Base-by-base conservation (phyloP, 1,284 basidiomycete species). In the Ustilago lituana region DNA sequence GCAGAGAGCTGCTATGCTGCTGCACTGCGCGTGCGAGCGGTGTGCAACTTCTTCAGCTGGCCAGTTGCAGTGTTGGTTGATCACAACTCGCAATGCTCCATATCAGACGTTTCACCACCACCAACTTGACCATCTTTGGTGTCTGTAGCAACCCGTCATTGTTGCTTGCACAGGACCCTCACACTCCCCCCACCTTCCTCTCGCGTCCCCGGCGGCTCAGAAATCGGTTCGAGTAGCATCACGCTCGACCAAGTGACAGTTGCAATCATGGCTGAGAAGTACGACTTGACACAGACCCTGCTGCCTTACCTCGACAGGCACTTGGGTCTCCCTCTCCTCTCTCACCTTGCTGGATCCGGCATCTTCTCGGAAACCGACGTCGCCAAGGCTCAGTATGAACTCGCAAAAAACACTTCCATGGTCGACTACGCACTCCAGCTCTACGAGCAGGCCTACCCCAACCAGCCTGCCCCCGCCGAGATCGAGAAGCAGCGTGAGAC, bases 281-380 rank as follows among this genome's bases (percentile, higher is more conserved):
- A 91, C 85, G 94, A 92, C 66, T 88, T 97, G 61, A 93, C 82
- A 26, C 60, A 72, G 52, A 78, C 73, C 58, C 60, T 83, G 20
- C 70, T 98, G 68, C 90, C 93, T 10, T 91, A 93, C 85, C 87
- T 96, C 71, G 95, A 98, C 84, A 89, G 94, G 57, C 95, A 98
- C 86, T 87, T 98, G 43, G 90, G 91, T 41, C 90, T 97, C 76
- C 93, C 95, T 41, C 86, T 97, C 19, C 90, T 98, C 66, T 89
- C 90, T 27, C 93, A 96, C 84, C 89, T 98, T 52, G 66, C 59
- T 53, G 52, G 29, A 88, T 91, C 76, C 87, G 86, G 61, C 35
- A 84, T 90, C 36, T 94, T 93, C 82, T 86, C 90, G 1, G 85
- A 86, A 31, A 85, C 89, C 53, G 88, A 95, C 71, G 88, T 95